phyloP scores from a whole-genome alignment of 495 filamentous ascomycete genomes.

The Staphylotrichum longicolle region DNA sequence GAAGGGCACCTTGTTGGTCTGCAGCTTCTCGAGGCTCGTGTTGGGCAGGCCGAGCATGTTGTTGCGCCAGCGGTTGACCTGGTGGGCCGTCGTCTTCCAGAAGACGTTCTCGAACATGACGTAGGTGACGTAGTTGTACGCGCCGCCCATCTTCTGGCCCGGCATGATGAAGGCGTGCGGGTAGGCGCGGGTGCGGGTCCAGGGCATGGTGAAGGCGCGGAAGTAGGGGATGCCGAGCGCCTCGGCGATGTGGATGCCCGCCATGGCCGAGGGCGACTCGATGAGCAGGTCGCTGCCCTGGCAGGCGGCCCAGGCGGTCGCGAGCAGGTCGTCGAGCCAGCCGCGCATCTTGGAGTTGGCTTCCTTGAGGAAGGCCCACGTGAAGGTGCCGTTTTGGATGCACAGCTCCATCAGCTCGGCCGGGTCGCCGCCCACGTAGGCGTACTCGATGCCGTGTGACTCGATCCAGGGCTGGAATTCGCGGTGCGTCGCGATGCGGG shows the following conservation, averaged over 20 bases:
- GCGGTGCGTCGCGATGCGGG: conserved; percentile 84
- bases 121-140: conserved; percentile 93
- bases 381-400: conserved; percentile 97
- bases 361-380: conserved; percentile 82
- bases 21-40: conserved; percentile 86
- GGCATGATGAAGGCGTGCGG: conserved; percentile 97
- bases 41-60: conserved; percentile 71
- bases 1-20: conserved; percentile 94
- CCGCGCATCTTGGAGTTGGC: conserved; percentile 86
- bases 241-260: conserved; percentile 97
- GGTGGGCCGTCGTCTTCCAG: conserved; percentile 87
- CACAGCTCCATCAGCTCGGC: conserved; percentile 93
- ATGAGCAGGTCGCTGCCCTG: conserved; percentile 88
- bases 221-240: conserved; percentile 93
- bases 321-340: conserved; percentile 87
- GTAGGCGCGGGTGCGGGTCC: conserved; percentile 93
- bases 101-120: conserved; percentile 97
- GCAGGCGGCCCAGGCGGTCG: conserved; percentile 80
- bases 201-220: conserved; percentile 97
- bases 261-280: conserved; percentile 96
- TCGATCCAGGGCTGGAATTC: conserved; percentile 90
- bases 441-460: conserved; percentile 89
- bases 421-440: conserved; percentile 83
- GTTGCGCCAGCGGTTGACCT: conserved; percentile 91
- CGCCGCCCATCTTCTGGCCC: conserved; percentile 88